phyloP scores from a whole-genome alignment of 1,284 basidiomycete species.

The Porogramme epimiltina region DNA sequence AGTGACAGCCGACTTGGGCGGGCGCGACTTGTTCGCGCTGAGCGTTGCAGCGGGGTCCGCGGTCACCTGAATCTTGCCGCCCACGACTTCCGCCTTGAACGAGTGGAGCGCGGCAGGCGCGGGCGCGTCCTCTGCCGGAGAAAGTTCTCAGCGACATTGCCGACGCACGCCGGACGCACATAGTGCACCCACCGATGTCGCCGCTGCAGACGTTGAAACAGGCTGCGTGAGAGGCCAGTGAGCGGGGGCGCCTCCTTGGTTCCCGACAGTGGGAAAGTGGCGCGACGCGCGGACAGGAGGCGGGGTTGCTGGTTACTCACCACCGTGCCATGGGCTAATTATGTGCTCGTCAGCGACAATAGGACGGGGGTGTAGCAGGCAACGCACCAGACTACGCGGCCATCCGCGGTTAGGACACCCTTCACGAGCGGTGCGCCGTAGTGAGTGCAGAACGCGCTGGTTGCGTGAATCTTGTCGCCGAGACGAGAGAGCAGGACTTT shows the following conservation, averaged over 20 bases:
- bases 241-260: not conserved
- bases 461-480: constrained; percentile 76
- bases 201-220: constrained; percentile 87
- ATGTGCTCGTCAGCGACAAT: constrained; percentile 3
- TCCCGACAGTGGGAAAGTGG: not conserved
- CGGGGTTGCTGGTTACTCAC: constrained; percentile 37
- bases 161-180: too few species aligned
- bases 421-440: constrained; percentile 85
- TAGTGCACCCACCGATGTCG: constrained; percentile 58
- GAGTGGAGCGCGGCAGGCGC: constrained; percentile 85
- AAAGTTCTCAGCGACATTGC: not conserved
- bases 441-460: constrained; percentile 88
- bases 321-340: constrained; percentile 88
- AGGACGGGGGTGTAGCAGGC: not conserved
- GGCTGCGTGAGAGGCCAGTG: constrained; percentile 47
- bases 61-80: constrained; percentile 81
- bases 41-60: constrained; percentile 71
- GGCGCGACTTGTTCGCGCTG: constrained; percentile 68
- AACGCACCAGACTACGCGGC: constrained; percentile 78
- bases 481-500: constrained; percentile 83
- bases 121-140: constrained; percentile 82
- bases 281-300: not conserved
- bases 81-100: constrained; percentile 73
- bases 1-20: constrained; percentile 51
- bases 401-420: constrained; percentile 81